A percentile compares a stretch with the other conserved stretches of the same genome.
These are phyloP conservation scores for Jasminum sambac DNA, from an alignment of 257 asterid species.

Conservation along the genomic window DNA sequence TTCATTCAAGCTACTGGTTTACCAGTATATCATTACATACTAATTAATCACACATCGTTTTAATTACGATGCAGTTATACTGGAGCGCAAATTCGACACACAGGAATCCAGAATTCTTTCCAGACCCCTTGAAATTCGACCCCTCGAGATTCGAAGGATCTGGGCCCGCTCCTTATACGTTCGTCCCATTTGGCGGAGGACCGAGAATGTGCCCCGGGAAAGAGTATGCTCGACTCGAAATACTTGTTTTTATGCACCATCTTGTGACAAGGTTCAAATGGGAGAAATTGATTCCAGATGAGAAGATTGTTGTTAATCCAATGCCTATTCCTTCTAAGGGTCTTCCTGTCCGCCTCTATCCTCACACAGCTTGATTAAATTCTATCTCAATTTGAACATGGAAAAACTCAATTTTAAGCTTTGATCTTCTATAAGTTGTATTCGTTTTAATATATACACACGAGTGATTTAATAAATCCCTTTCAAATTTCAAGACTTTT, in stretches of 20 bases:
- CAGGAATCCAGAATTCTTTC: constrained; percentile 39
- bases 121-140: constrained; percentile 51
- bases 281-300: constrained; percentile 46
- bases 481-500: neutral
- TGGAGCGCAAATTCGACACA: constrained; percentile 58
- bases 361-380: constrained; percentile 27
- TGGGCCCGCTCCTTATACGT: constrained; percentile 60
- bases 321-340: constrained; percentile 55
- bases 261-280: constrained; percentile 49
- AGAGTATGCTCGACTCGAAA: constrained; percentile 48
- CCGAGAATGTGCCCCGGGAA: constrained; percentile 65
- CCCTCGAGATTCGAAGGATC: constrained; percentile 58
- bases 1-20: too few species aligned
- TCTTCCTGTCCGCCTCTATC: constrained; percentile 49
- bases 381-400: neutral
- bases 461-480: neutral
- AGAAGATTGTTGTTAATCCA: constrained; percentile 45
- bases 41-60: neutral
- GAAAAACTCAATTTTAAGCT: neutral
- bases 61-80: constrained; percentile 31
- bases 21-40: neutral
- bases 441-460: neutral
- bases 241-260: constrained; percentile 56
- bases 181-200: constrained; percentile 58
- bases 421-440: neutral